These are phyloP conservation scores for Calonectria honghensis DNA, from an alignment of 2,329 filamentous ascomycete species.

Conservation along the genomic window DNA sequence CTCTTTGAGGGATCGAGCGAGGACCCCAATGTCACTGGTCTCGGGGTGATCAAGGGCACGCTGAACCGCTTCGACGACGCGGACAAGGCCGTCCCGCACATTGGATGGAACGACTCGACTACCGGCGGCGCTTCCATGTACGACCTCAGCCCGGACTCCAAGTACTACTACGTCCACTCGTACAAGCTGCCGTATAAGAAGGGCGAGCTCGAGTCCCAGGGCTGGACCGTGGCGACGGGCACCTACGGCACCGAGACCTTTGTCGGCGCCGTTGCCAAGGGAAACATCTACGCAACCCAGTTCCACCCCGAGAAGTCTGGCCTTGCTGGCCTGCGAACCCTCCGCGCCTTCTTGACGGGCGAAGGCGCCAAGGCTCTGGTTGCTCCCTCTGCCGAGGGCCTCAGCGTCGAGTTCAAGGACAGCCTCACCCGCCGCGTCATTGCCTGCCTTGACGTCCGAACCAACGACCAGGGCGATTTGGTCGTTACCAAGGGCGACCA, in stretches of 20 bases:
- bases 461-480: slow-evolving; percentile 94
- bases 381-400: slow-evolving; percentile 6
- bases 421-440: slow-evolving; percentile 95
- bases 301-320: slow-evolving; percentile 99
- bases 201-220: slow-evolving; percentile 84
- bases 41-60: slow-evolving; percentile 82
- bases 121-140: slow-evolving; percentile 78
- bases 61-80: slow-evolving; percentile 86
- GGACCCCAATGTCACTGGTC: slow-evolving; percentile 80
- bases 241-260: slow-evolving; percentile 93
- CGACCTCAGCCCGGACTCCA: slow-evolving; percentile 85
- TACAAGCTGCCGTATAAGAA: slow-evolving; percentile 87
- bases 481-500: slow-evolving; percentile 99
- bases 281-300: slow-evolving; percentile 92
- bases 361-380: slow-evolving; percentile 67
- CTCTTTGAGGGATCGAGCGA: slow-evolving; percentile 92
- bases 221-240: slow-evolving; percentile 94
- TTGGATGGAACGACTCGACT: slow-evolving; percentile 97
- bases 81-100: slow-evolving; percentile 96
- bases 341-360: slow-evolving; percentile 91
- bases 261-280: slow-evolving; percentile 90
- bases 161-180: slow-evolving; percentile 99
- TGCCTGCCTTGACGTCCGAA: slow-evolving; percentile 94
- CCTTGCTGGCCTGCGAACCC: slow-evolving; percentile 86
- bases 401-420: slow-evolving; percentile 63